Evolutionary conservation across 345 rosid genomes (phyloP).

Genomic region (Erodium maritimum): DNA sequence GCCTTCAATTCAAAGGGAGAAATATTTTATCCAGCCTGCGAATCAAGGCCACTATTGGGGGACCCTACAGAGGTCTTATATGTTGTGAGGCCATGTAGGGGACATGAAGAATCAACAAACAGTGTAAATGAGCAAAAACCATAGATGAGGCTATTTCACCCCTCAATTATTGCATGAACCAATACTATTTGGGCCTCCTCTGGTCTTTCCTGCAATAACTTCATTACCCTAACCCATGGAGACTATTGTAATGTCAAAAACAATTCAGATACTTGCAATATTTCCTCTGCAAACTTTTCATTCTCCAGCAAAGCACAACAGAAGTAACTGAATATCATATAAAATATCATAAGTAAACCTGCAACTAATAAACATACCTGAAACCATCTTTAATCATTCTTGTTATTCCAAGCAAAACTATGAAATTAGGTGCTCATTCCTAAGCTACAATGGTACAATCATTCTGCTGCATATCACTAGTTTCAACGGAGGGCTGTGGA

Average conservation of each 20-base stretch:
- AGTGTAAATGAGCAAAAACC: background rate
- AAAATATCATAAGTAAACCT: too few species aligned
- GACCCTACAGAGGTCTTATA: background rate
- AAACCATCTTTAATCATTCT: background rate
- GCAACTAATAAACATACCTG: background rate
- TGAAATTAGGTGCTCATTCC: background rate
- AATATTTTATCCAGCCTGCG: background rate
- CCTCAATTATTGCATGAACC: background rate
- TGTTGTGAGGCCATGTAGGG: too few species aligned
- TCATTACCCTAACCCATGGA: background rate
- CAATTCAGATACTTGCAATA: too few species aligned
- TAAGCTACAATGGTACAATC: background rate
- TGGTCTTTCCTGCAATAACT: background rate
- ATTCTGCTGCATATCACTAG: conserved; percentile 5
- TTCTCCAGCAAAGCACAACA: background rate
- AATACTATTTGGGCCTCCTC: too few species aligned
- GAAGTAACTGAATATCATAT: too few species aligned
- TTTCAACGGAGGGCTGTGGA: conserved; percentile 12
- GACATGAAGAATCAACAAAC: background rate
- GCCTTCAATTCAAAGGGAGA: too few species aligned
- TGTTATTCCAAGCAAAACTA: background rate
- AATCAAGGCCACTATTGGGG: background rate
- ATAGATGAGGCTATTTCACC: background rate
- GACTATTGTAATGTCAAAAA: too few species aligned
- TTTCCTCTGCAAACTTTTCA: too few species aligned